Percentiles rank a stretch among this genome's conserved stretches.
Conservation (phyloP, 495 filamentous ascomycete genomes). For the Aspergillus biplanus region DNA sequence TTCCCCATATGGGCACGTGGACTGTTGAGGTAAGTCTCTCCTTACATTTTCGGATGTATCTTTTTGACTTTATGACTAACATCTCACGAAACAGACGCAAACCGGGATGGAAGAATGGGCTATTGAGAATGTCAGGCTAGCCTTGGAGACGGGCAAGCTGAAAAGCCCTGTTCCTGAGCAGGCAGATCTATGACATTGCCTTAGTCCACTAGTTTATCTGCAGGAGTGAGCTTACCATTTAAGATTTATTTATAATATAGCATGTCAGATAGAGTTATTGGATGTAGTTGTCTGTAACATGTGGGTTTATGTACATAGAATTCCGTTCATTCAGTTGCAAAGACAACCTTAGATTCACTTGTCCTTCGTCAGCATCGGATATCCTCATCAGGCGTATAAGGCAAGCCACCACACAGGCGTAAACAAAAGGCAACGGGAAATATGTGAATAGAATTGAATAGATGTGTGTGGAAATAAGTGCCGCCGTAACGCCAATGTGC, state of each 20-base stretch:
- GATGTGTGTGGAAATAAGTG: slow-evolving; percentile 14
- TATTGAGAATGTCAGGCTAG: slow-evolving; percentile 62
- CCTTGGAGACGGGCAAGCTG: slow-evolving; percentile 57
- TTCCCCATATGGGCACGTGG: slow-evolving; percentile 74
- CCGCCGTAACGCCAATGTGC: slow-evolving; percentile 29
- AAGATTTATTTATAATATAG: background rate
- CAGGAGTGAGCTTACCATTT: background rate
- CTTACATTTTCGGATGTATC: background rate
- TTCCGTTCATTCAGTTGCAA: slow-evolving; percentile 5
- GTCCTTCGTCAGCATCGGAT: background rate
- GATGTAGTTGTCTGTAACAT: background rate
- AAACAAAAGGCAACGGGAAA: background rate
- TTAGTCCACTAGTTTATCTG: no score
- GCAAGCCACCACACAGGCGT: background rate
- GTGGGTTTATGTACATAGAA: slow-evolving; percentile 8
- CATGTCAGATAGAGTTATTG: slow-evolving; percentile 5
- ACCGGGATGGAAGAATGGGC: slow-evolving; percentile 67
- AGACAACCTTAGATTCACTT: background rate
- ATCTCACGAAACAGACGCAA: slow-evolving; percentile 50
- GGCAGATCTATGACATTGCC: slow-evolving; percentile 40
- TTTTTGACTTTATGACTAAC: slow-evolving; percentile 1
- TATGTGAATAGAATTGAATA: slow-evolving; percentile 12
- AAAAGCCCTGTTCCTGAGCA: slow-evolving; percentile 64
- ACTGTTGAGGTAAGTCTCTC: slow-evolving; percentile 59
- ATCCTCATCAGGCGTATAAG: background rate